Evolutionary conservation across 345 rosid species (phyloP), one percentile per base, ranked within the genome.

Genomic region (Garcia nutans): DNA sequence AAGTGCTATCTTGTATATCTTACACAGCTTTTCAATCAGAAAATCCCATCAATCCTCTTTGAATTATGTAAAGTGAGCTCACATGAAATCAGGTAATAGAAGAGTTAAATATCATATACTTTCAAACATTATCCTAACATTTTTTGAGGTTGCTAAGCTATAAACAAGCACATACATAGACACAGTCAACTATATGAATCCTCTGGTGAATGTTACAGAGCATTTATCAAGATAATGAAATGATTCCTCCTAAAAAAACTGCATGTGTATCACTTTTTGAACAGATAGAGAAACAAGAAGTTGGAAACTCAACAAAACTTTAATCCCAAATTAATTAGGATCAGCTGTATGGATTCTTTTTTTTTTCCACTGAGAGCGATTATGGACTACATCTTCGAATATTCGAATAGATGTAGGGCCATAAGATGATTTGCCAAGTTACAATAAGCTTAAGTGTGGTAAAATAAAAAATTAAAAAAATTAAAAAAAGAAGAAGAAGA

Each of bases 101-200:
- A 56, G 73, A 75, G 68, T 47, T n/a, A 24, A 28, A 22, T 41
- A 49, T 69, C 12, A 61, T 19, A 10, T 50, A 3, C 20, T 70
- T 60, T 73, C 4, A 45, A 73, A 41, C 3, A 17, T 17, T 22
- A 62, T 73, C 68, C 47, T 42, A 73, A 26, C n/a, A 24, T 49
- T 71, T 28, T 50, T 56, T 10, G 28, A 73, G 68, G 33, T 45
- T 19, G 10, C 49, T 24, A 19, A 37, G 41, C 41, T 37, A 37
- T 37, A 5, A 2, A 37, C 59, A 31, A 2, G 22, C 23, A 17
- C 33, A 50, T 42, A 57, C 2, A 20, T 5, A 68, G 3, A 28
- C 55, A 59, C 23, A 65, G 42, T 65, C 41, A n/a, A 26, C 50
- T 41, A 11, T 16, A 56, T 28, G 60, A 64, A 62, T 74, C 73